These are phyloP conservation scores for Cladophialophora bantiana DNA, from an alignment of 2,329 filamentous ascomycete species.

Conservation along the genomic window DNA sequence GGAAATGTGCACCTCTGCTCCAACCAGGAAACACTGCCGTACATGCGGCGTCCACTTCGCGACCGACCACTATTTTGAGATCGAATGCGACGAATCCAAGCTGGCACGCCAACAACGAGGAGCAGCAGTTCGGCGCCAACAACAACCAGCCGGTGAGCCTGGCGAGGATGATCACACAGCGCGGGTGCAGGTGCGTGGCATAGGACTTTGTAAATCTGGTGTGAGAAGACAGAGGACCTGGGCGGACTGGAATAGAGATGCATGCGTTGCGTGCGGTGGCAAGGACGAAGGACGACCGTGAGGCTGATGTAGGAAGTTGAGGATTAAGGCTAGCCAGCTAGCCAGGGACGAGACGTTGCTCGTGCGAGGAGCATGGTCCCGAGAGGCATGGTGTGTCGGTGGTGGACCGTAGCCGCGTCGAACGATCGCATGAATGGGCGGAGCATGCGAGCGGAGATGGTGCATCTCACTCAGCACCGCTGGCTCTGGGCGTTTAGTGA, in stretches of 20 bases:
- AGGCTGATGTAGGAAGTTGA: too few species aligned
- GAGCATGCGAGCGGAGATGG: too few species aligned
- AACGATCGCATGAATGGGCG: too few species aligned
- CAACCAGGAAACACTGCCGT: conserved; percentile 20
- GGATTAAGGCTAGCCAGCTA: too few species aligned
- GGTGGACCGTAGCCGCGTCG: too few species aligned
- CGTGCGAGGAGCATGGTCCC: too few species aligned
- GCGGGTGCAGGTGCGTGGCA: not conserved
- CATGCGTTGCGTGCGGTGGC: not conserved
- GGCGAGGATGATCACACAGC: too few species aligned
- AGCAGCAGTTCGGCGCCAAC: not conserved
- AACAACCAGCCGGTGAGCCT: not conserved
- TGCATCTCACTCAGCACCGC: too few species aligned
- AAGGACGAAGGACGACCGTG: not conserved
- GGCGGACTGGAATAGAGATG: not conserved
- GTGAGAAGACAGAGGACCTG: not conserved
- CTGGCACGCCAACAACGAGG: not conserved
- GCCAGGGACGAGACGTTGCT: too few species aligned
- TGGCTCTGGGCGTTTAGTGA: too few species aligned
- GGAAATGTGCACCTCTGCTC: conserved; percentile 13
- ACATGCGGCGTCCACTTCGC: conserved; percentile 14
- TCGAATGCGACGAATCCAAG: conserved; percentile 1
- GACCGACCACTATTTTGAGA: conserved; percentile 7
- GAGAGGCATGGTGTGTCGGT: too few species aligned
- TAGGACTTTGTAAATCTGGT: not conserved